A percentile compares a stretch with the other conserved stretches of the same genome.
Evolutionary conservation across 2,329 filamentous ascomycete species (phyloP).

Genomic region (Sporothrix brasiliensis): DNA sequence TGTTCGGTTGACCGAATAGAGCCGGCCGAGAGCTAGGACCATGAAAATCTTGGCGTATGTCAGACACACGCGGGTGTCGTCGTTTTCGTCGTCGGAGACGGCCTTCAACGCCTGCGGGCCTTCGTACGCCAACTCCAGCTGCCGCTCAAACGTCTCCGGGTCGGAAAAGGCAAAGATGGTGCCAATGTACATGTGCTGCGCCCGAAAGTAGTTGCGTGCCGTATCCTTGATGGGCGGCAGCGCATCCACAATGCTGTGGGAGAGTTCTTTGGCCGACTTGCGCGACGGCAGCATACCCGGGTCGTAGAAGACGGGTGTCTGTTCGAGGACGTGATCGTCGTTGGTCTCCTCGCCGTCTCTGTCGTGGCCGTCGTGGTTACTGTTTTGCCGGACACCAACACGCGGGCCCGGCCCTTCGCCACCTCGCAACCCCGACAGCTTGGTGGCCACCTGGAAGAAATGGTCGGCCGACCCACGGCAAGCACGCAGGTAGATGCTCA

Average conservation of each 20-base stretch:
- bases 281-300: slow-evolving; percentile 44
- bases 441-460: slow-evolving; percentile 45
- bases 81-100: slow-evolving; percentile 38
- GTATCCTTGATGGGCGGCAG: slow-evolving; percentile 54
- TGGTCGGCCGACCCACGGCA: slow-evolving; percentile 46
- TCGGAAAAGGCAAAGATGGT: slow-evolving; percentile 60
- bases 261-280: slow-evolving; percentile 31
- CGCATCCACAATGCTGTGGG: slow-evolving; percentile 37
- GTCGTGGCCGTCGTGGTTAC: too few species aligned
- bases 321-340: slow-evolving; percentile 37
- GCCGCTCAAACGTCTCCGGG: slow-evolving; percentile 51
- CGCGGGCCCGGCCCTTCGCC: background rate
- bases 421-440: slow-evolving; percentile 40
- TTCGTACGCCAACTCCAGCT: slow-evolving; percentile 50
- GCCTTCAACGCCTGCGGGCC: slow-evolving; percentile 39
- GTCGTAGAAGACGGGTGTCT: slow-evolving; percentile 43
- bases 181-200: slow-evolving; percentile 60
- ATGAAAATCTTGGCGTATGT: slow-evolving; percentile 56
- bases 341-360: slow-evolving; percentile 32
- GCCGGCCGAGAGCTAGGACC: slow-evolving; percentile 58
- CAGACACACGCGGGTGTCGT: slow-evolving; percentile 54
- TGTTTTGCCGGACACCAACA: background rate
- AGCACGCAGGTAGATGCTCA: slow-evolving; percentile 40
- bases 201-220: slow-evolving; percentile 47
- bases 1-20: slow-evolving; percentile 62